Percentiles rank a stretch among this genome's conserved stretches.
phyloP scores from a whole-genome alignment of 2,329 filamentous ascomycete genomes.

The Microsporum canis region DNA sequence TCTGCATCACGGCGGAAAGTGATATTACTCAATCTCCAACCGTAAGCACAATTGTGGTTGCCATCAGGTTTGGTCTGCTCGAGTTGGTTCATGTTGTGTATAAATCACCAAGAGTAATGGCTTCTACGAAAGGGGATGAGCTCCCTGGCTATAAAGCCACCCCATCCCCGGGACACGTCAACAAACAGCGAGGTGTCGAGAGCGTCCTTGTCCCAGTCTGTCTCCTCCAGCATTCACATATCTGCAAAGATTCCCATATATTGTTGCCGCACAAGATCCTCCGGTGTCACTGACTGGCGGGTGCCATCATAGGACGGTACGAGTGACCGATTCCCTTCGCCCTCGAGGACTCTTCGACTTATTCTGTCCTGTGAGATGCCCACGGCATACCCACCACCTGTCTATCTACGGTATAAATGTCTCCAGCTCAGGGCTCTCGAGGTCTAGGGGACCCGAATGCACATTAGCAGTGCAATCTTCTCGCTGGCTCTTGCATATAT shows the following conservation, averaged over 20 bases:
- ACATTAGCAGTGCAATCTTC: not conserved
- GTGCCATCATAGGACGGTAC: not conserved
- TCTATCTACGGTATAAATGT: conserved; percentile 28
- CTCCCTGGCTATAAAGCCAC: not conserved
- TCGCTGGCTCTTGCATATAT: not conserved
- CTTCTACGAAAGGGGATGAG: not conserved
- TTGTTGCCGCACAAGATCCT: not conserved
- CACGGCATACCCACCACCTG: conserved; percentile 13
- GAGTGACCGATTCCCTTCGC: not conserved
- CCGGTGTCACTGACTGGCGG: not conserved
- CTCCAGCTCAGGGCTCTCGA: not conserved
- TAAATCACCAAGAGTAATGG: not conserved
- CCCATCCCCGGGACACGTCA: not conserved
- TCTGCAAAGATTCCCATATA: not conserved
- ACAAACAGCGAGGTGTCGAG: not conserved
- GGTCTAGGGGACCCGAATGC: not conserved
- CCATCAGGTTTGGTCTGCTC: not conserved
- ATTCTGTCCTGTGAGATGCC: not conserved
- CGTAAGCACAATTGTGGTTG: not conserved
- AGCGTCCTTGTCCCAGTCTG: not conserved
- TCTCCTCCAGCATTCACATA: not conserved
- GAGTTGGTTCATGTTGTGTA: not conserved
- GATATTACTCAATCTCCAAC: not conserved
- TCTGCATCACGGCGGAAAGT: not conserved
- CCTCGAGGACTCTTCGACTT: not conserved